Evolutionary conservation across 768 basidiomycete genomes (phyloP).

Genomic region (Asterophora parasitica): DNA sequence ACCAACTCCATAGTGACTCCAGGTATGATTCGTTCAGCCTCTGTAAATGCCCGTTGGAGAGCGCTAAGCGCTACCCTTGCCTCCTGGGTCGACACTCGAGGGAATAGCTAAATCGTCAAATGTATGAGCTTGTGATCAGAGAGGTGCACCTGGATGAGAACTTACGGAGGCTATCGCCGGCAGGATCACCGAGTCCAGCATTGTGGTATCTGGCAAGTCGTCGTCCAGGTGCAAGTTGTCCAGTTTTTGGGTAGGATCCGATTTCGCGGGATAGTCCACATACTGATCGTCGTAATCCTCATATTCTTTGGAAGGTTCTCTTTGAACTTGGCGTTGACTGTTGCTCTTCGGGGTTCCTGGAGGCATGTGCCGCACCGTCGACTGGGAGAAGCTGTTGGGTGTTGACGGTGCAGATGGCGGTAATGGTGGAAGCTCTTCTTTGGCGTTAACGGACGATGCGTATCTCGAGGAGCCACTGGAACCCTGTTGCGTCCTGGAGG

Average conservation of each 20-base stretch:
- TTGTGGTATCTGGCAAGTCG: conserved; percentile 76
- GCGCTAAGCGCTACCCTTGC: conserved; percentile 81
- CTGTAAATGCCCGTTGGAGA: conserved; percentile 88
- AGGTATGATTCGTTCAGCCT: conserved; percentile 93
- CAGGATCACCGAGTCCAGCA: conserved; percentile 92
- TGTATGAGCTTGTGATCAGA: conserved; percentile 2
- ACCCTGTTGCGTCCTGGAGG: conserved; percentile 23
- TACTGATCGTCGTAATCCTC: conserved; percentile 63
- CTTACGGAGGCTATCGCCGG: conserved; percentile 95
- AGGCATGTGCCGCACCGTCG: conserved; percentile 62
- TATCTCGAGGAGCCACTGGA: conserved; percentile 31
- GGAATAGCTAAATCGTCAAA: conserved; percentile 64
- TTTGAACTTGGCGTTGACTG: conserved; percentile 29
- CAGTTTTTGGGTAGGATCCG: conserved; percentile 44
- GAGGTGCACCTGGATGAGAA: conserved; percentile 10
- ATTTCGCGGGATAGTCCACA: conserved; percentile 42
- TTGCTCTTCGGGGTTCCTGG: conserved; percentile 25
- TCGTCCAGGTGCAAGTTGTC: conserved; percentile 46
- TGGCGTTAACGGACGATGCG: conserved; percentile 44
- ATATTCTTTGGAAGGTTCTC: conserved; percentile 58
- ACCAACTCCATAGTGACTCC: conserved; percentile 91
- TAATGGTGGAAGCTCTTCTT: conserved; percentile 59
- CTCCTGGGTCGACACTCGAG: conserved; percentile 89
- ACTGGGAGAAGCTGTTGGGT: conserved; percentile 48
- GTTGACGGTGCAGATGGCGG: conserved; percentile 35